These are phyloP conservation scores for Adansonia grandidieri DNA, from an alignment of 441 rosid genomes.

Conservation along the genomic window DNA sequence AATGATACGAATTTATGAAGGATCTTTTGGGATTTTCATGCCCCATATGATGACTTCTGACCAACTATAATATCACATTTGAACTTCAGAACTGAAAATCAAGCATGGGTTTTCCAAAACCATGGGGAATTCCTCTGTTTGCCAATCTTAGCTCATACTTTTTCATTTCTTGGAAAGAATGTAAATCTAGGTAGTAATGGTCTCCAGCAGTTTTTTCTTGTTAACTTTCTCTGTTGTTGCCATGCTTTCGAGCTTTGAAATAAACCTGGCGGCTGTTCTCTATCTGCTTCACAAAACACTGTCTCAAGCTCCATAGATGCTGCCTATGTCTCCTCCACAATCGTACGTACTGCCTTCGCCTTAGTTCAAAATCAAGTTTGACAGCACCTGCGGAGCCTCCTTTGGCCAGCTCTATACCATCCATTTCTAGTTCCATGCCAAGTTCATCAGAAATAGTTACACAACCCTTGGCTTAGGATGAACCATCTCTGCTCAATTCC, in stretches of 20 bases:
- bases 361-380: not conserved
- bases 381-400: not conserved
- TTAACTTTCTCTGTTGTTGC: not conserved
- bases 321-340: not conserved
- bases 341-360: not conserved
- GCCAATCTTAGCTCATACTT: not conserved
- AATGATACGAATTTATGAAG: not conserved
- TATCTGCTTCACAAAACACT: not conserved
- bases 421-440: not conserved
- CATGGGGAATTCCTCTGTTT: not conserved
- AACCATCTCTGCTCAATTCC: not conserved
- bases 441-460: not conserved
- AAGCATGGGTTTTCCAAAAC: not conserved
- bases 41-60: not conserved
- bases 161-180: not conserved
- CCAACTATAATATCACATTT: not conserved
- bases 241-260: constrained; percentile 16
- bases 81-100: not conserved
- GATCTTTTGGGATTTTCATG: not conserved
- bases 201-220: not conserved
- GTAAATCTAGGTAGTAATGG: not conserved
- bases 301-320: not conserved
- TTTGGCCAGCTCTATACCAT: not conserved
- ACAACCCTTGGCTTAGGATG: not conserved
- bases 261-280: not conserved